These are phyloP conservation scores for Solanum microdontum DNA, from an alignment of 257 asterid species.

Conservation along the genomic window DNA sequence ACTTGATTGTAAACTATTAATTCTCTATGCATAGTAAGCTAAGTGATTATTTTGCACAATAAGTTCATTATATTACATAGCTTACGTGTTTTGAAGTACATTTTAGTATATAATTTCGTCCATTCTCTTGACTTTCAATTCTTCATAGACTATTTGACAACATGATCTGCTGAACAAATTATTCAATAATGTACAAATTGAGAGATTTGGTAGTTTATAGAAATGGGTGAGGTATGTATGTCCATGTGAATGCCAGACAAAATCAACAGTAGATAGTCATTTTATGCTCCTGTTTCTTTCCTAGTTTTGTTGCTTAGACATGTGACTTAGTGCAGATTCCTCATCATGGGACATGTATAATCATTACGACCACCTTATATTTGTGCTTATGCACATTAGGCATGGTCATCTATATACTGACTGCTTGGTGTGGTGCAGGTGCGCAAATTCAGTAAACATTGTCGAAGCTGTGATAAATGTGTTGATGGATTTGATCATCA, in stretches of 20 bases:
- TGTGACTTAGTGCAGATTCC: neutral
- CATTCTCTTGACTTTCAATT: neutral
- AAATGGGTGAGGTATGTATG: neutral
- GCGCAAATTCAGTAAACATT: constrained; percentile 91
- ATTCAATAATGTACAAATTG: neutral
- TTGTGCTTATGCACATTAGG: neutral
- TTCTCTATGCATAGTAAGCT: neutral
- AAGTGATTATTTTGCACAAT: neutral
- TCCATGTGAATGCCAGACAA: neutral
- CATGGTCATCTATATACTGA: neutral
- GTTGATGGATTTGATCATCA: constrained; percentile 99
- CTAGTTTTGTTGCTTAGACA: neutral
- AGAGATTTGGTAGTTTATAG: neutral
- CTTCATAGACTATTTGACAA: neutral
- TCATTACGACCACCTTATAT: neutral
- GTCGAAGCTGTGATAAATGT: constrained; percentile 99
- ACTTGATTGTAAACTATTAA: neutral
- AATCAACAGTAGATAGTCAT: neutral
- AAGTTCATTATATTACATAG: neutral
- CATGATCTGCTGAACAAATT: neutral
- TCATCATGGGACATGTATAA: neutral
- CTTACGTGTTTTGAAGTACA: neutral
- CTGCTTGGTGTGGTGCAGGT: constrained; percentile 37
- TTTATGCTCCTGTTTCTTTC: neutral
- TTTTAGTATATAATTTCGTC: neutral